Evolutionary conservation across 805 yeast genomes (phyloP).

Genomic region (Citeromyces matritensis): DNA sequence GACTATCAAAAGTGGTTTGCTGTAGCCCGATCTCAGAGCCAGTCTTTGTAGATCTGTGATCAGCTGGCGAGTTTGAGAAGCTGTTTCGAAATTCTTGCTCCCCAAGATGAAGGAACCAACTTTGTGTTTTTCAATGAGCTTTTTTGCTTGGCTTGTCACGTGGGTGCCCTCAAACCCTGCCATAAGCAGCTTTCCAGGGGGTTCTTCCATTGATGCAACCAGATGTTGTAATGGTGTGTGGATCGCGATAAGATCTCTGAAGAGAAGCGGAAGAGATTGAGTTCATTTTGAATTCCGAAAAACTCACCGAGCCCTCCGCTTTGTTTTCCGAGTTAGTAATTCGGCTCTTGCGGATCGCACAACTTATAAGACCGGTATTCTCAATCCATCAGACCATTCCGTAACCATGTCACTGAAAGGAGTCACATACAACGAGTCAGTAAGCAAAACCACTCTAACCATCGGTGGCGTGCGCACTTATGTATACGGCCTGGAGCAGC

Average conservation of each 20-base stretch:
- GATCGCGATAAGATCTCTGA: too few species aligned
- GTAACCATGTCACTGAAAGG: too few species aligned
- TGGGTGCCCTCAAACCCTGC: constrained; percentile 45
- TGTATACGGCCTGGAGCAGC: background rate
- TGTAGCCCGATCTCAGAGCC: constrained; percentile 33
- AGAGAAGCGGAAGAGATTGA: too few species aligned
- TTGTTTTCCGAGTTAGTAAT: too few species aligned
- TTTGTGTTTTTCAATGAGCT: constrained; percentile 31
- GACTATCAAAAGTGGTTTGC: constrained; percentile 38
- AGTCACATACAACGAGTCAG: background rate
- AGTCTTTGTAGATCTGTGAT: constrained; percentile 37
- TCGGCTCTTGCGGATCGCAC: too few species aligned
- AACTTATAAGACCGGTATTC: too few species aligned
- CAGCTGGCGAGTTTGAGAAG: constrained; percentile 29
- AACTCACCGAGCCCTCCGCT: too few species aligned
- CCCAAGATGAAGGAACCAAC: constrained; percentile 37
- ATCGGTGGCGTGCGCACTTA: background rate
- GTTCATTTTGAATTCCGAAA: too few species aligned
- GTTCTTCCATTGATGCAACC: too few species aligned
- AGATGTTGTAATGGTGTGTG: too few species aligned
- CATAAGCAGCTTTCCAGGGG: constrained; percentile 34
- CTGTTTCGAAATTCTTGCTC: constrained; percentile 33
- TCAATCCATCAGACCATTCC: too few species aligned
- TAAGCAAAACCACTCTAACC: background rate
- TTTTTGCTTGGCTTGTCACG: constrained; percentile 35